Base-by-base conservation (phyloP, 805 yeast genomes). In the Pichia nanzhaoensis region DNA sequence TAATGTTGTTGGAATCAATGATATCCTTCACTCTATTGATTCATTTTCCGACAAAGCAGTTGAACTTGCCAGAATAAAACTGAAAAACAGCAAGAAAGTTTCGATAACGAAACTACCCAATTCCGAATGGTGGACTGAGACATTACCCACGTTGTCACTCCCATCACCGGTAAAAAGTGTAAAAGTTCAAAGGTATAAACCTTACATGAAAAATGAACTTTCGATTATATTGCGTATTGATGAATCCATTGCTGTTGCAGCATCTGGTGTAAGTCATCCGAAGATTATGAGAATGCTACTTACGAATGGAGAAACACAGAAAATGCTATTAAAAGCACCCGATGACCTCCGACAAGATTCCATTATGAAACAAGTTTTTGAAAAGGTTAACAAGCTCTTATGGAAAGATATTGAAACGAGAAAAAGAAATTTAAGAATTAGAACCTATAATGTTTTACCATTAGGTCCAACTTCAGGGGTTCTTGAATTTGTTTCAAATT, bases 321-420 rank as follows among this genome's bases (percentile, higher is more conserved):
- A 70, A 45, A 73, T 83, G 58, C 67, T 93, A 17, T 65, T 90
- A 52, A 93, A 93, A 59, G 89, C 95, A 5, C 74, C 86, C 9
- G 99, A 93, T 64, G 99, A 93, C 64, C 67, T 93, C 42, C 69
- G 98, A 42, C 99, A 95, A 64, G 99, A 93, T 65, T 85, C 95
- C 0, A 87, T 93, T 46, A 95, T 93, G 99, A 95, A 91, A 60
- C 98, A 93, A 59, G 98, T 91, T 1, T 93, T 95, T 61, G 83
- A 75, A 18, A 86, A 89, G 55, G 96, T 89, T 14, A 89, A 90
- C 56, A 63, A 69, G 13, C 74, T 88, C 32, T 71, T 91, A 45
- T 60, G 54, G 10, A 66, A 66, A 20, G 79, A 85, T 55, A 70
- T 71, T 42, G 76, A 75, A 28, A 71, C 91, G 0, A 60, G 80